phyloP scores from a whole-genome alignment of 116 monocot genomes.

The Posidonia oceanica region DNA sequence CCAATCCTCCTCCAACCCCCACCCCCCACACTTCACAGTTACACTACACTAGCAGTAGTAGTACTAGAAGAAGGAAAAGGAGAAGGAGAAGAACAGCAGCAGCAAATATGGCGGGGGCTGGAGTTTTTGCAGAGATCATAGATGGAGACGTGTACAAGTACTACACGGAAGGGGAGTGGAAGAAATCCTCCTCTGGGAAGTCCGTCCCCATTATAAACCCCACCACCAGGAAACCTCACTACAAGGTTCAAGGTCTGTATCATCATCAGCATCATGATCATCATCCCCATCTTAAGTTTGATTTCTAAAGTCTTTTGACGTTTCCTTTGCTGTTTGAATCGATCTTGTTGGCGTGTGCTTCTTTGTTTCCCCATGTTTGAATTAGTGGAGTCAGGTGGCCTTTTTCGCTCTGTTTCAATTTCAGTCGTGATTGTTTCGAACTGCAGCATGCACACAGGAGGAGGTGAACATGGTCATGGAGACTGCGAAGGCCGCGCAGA shows the following conservation, averaged over 20 bases:
- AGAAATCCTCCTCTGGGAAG: conserved; percentile 67
- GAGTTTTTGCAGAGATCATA: conserved; percentile 73
- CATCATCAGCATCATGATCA: neutral
- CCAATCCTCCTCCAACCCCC: no score
- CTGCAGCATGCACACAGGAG: conserved; percentile 90
- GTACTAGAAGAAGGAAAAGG: neutral
- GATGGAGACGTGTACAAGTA: conserved; percentile 83
- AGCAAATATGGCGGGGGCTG: conserved; percentile 38
- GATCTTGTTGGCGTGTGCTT: no score
- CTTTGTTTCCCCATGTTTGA: no score
- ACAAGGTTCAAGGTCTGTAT: conserved; percentile 68
- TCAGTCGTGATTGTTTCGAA: neutral
- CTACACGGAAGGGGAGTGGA: conserved; percentile 85
- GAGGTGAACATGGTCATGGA: conserved; percentile 94
- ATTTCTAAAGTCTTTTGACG: no score
- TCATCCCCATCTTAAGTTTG: no score
- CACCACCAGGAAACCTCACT: conserved; percentile 63
- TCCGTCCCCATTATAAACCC: conserved; percentile 83
- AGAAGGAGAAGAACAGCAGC: neutral
- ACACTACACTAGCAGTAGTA: no score
- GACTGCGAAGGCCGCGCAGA: conserved; percentile 71
- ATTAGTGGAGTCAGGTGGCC: no score
- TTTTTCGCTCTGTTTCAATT: no score
- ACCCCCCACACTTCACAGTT: no score
- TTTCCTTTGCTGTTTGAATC: no score